phyloP scores from a whole-genome alignment of 2,329 filamentous ascomycete species.

The Polytolypa hystricis region DNA sequence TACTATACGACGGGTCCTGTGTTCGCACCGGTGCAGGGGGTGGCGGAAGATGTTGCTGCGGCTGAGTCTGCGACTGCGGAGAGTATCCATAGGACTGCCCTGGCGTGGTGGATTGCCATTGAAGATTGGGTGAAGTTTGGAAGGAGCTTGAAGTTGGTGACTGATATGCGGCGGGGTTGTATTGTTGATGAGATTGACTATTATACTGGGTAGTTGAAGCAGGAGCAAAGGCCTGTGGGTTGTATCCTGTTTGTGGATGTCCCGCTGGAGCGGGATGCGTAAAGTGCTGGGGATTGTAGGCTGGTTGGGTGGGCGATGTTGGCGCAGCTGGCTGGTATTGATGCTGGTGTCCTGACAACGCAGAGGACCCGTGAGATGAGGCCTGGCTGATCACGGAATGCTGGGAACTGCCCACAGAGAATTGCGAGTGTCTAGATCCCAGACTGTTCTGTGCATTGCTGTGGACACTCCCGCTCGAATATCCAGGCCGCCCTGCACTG shows the following conservation, averaged over 20 bases:
- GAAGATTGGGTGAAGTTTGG: slow-evolving; percentile 22
- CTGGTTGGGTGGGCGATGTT: slow-evolving; percentile 34
- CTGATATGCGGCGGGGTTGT: slow-evolving; percentile 41
- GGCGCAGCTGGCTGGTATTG: slow-evolving; percentile 34
- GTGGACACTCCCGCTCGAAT: slow-evolving; percentile 14
- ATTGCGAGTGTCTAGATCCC: slow-evolving; percentile 26
- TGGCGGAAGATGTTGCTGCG: slow-evolving; percentile 14
- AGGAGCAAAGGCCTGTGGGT: slow-evolving; percentile 52
- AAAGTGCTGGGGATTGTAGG: slow-evolving; percentile 56
- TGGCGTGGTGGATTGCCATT: slow-evolving; percentile 23
- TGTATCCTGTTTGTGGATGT: slow-evolving; percentile 49
- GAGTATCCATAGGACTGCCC: slow-evolving; percentile 23
- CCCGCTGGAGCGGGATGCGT: slow-evolving; percentile 36
- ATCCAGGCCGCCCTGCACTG: slow-evolving; percentile 27
- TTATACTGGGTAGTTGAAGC: slow-evolving; percentile 18
- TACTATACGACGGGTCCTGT: slow-evolving; percentile 27
- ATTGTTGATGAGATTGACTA: slow-evolving; percentile 31
- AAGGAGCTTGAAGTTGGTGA: slow-evolving; percentile 20
- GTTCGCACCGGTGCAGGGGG: slow-evolving; percentile 30
- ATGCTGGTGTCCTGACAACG: slow-evolving; percentile 41
- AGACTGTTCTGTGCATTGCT: slow-evolving; percentile 20
- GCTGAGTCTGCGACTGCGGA: slow-evolving; percentile 16
- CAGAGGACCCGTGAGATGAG: slow-evolving; percentile 30
- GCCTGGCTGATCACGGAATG: slow-evolving; percentile 28
- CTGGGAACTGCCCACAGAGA: slow-evolving; percentile 23